These are phyloP conservation scores for Rhodofomes roseus DNA, from an alignment of 1,284 basidiomycete genomes.

Conservation along the genomic window DNA sequence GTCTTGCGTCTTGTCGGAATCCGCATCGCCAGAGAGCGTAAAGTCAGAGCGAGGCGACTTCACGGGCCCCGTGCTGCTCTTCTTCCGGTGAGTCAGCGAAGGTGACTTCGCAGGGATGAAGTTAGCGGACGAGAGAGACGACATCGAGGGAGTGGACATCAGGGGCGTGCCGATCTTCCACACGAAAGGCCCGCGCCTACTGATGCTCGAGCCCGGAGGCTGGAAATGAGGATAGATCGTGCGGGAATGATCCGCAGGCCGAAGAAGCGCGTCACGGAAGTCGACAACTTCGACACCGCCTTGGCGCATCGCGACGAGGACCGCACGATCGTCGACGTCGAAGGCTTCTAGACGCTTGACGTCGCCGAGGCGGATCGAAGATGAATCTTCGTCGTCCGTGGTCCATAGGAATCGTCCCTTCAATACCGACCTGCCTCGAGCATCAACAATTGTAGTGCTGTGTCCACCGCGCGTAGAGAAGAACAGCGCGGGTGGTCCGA, in stretches of 20 bases:
- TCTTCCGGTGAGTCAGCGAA: constrained; percentile 36
- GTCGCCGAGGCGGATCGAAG: constrained; percentile 61
- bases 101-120: constrained; percentile 32
- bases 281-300: constrained; percentile 78
- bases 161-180: constrained; percentile 78
- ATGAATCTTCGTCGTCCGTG: constrained; percentile 48
- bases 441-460: constrained; percentile 81
- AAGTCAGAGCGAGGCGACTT: constrained; percentile 54
- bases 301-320: constrained; percentile 78
- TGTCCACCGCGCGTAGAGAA: constrained; percentile 83
- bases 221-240: constrained; percentile 63
- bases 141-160: constrained; percentile 30
- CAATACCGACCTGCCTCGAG: constrained; percentile 75
- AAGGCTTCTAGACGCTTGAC: constrained; percentile 77
- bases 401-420: constrained; percentile 79
- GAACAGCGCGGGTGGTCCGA: constrained; percentile 83
- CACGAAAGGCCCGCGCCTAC: constrained; percentile 66
- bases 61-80: constrained; percentile 42
- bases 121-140: constrained; percentile 32
- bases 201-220: constrained; percentile 54
- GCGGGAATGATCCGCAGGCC: constrained; percentile 73
- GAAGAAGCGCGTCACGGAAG: constrained; percentile 69
- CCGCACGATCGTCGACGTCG: constrained; percentile 66
- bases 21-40: constrained; percentile 42
- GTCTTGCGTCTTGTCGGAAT: constrained; percentile 51